Evolutionary conservation across 2,329 filamentous ascomycete species (phyloP).

Genomic region (Venturiaceae sp.): DNA sequence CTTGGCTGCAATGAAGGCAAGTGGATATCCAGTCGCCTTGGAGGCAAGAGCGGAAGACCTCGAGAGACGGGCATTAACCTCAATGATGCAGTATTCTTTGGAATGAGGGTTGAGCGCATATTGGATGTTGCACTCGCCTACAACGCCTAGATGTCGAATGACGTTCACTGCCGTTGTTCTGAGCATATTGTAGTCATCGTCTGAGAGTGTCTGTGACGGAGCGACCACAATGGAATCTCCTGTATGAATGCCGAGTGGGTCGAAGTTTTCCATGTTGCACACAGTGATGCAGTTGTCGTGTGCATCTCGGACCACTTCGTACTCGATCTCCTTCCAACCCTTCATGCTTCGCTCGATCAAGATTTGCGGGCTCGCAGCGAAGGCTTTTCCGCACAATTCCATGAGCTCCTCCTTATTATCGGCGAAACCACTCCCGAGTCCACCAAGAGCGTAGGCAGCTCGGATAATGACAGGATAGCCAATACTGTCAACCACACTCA

Average conservation of each 20-base stretch:
- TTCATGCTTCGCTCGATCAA: conserved; percentile 98
- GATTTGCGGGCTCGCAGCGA: conserved; percentile 90
- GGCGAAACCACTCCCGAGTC: conserved; percentile 90
- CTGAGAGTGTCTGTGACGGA: conserved; percentile 90
- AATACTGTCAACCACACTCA: conserved; percentile 80
- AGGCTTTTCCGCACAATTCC: conserved; percentile 87
- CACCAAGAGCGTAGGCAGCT: conserved; percentile 91
- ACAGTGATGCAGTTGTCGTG: conserved; percentile 98
- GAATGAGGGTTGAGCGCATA: conserved; percentile 95
- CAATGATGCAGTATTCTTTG: conserved; percentile 96
- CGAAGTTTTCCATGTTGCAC: conserved; percentile 99
- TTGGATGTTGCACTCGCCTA: conserved; percentile 98
- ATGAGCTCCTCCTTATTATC: conserved; percentile 74
- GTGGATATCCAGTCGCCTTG: conserved; percentile 91
- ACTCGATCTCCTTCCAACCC: conserved; percentile 99
- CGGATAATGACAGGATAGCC: conserved; percentile 95
- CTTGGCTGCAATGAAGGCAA: conserved; percentile 96
- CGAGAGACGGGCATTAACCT: conserved; percentile 94
- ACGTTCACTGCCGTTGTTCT: conserved; percentile 95
- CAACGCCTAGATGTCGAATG: conserved; percentile 91
- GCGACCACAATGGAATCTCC: conserved; percentile 98
- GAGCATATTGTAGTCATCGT: conserved; percentile 99
- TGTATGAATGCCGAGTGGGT: conserved; percentile 94
- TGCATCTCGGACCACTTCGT: conserved; percentile 92
- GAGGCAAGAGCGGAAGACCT: conserved; percentile 92